These are phyloP conservation scores for Melanopsichium pennsylvanicum DNA, from an alignment of 1,284 basidiomycete species.

Conservation along the genomic window DNA sequence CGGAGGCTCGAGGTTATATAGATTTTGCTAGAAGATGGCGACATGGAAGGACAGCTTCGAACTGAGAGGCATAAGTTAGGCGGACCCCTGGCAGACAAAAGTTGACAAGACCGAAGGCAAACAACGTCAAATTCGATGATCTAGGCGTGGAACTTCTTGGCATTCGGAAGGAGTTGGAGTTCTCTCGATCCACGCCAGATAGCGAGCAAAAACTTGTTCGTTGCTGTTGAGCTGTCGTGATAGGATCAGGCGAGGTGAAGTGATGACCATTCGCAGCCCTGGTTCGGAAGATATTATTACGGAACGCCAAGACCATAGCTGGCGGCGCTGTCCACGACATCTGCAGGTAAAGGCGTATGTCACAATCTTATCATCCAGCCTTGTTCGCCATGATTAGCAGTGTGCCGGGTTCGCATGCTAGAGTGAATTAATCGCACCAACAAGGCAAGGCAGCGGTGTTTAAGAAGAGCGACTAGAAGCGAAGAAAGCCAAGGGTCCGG, in stretches of 20 bases:
- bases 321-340: conserved; percentile 10
- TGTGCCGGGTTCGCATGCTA: no score
- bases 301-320: conserved; percentile 32
- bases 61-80: background rate
- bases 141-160: conserved; percentile 3
- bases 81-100: conserved; percentile 5
- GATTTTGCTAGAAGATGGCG: conserved; percentile 4
- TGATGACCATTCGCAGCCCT: conserved; percentile 3
- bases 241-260: background rate
- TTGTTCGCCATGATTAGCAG: no score
- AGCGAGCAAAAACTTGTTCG: conserved; percentile 10
- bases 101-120: conserved; percentile 33
- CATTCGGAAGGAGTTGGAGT: background rate
- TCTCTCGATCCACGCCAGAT: conserved; percentile 6
- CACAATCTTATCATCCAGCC: no score
- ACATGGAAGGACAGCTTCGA: background rate
- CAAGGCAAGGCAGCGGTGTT: background rate
- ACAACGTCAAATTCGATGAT: conserved; percentile 1
- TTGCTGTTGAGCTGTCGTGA: background rate
- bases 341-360: conserved; percentile 1
- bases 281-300: conserved; percentile 2
- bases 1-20: conserved; percentile 35
- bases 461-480: background rate
- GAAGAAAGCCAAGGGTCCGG: conserved; percentile 5
- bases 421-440: background rate